A percentile compares a stretch with the other conserved stretches of the same genome.
phyloP scores from a whole-genome alignment of 2,329 filamentous ascomycete genomes.

The Colletotrichum sp. region DNA sequence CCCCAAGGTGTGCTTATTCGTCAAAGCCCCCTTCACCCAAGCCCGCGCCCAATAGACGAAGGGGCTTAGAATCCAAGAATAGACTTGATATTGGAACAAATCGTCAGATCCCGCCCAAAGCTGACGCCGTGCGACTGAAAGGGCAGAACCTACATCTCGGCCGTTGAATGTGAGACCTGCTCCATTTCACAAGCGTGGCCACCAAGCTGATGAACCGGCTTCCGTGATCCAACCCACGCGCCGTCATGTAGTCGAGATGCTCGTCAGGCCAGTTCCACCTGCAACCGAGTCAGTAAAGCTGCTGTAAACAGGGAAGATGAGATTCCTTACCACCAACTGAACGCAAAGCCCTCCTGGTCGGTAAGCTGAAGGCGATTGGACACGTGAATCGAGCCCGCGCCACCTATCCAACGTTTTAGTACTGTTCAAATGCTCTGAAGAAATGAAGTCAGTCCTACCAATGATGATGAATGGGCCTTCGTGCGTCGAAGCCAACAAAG shows the following conservation, averaged over 20 bases:
- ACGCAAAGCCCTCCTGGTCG: neutral
- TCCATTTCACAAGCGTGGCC: neutral
- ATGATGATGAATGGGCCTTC: neutral
- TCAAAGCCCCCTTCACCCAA: neutral
- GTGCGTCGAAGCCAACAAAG: neutral
- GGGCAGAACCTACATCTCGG: neutral
- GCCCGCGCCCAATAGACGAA: neutral
- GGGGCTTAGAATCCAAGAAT: neutral
- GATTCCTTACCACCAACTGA: neutral
- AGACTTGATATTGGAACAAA: neutral
- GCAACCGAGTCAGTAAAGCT: neutral
- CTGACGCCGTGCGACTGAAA: neutral
- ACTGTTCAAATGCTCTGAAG: neutral
- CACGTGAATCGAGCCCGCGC: neutral
- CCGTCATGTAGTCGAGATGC: neutral
- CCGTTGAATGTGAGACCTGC: neutral
- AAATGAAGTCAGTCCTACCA: neutral
- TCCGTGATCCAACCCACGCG: neutral
- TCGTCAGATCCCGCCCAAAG: rapidly evolving
- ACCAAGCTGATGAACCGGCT: neutral
- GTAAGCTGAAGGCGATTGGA: neutral
- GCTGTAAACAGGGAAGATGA: neutral
- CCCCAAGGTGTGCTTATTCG: neutral
- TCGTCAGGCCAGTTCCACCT: neutral
- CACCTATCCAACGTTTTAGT: neutral